These are phyloP conservation scores for Psidium friedrichsthalianum DNA, from an alignment of 345 rosid genomes.

Conservation along the genomic window DNA sequence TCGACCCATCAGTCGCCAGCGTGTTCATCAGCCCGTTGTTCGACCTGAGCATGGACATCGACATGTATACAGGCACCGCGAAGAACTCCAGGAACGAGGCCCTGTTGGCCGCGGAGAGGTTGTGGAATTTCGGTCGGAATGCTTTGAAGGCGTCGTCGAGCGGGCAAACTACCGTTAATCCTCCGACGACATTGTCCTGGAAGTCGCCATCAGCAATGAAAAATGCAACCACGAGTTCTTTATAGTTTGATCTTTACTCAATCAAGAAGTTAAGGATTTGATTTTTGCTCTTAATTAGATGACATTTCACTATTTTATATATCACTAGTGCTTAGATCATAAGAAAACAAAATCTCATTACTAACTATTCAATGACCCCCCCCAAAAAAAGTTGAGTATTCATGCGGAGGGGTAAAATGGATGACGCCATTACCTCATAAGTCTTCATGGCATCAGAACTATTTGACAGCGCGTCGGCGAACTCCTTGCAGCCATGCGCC, in stretches of 20 bases:
- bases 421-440: constrained; percentile 29
- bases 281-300: neutral
- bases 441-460: constrained; percentile 51
- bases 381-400: too few relatives aligned
- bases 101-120: constrained; percentile 61
- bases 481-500: constrained; percentile 82
- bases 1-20: constrained; percentile 76
- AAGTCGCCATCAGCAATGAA: neutral
- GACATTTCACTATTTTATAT: neutral
- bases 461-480: constrained; percentile 59
- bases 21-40: constrained; percentile 90
- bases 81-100: constrained; percentile 62
- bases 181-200: constrained; percentile 70
- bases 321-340: neutral
- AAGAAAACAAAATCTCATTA: neutral
- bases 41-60: constrained; percentile 66
- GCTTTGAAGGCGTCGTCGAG: constrained; percentile 76
- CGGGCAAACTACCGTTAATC: constrained; percentile 97
- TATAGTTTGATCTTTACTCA: neutral
- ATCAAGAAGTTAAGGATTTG: neutral
- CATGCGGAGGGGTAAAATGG: too few relatives aligned
- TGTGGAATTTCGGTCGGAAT: constrained; percentile 69
- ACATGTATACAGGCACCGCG: constrained; percentile 65
- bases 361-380: neutral
- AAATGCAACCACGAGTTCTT: neutral